These are phyloP conservation scores for Colletotrichum aenigma DNA, from an alignment of 2,329 filamentous ascomycete species.

Conservation along the genomic window DNA sequence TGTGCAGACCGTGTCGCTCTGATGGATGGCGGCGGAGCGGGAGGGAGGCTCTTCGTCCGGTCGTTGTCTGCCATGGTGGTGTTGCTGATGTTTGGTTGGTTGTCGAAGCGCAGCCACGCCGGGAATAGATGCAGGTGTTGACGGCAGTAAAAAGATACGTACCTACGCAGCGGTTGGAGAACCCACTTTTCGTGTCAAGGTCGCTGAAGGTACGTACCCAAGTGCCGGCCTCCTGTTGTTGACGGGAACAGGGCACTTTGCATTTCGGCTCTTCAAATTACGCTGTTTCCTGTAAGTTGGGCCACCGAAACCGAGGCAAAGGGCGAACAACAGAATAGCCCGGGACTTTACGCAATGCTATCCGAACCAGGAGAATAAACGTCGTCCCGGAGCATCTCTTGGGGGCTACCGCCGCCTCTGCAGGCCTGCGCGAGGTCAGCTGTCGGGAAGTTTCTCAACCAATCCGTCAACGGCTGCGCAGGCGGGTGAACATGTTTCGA, in stretches of 20 bases:
- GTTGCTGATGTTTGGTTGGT: not conserved
- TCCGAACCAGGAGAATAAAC: not conserved
- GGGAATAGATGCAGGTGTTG: conserved; percentile 3
- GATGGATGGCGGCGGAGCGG: not conserved
- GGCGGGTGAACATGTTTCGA: conserved; percentile 17
- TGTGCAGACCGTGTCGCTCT: not conserved
- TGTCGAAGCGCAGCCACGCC: conserved; percentile 16
- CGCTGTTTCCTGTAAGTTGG: not conserved
- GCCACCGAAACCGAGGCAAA: not conserved
- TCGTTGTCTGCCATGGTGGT: not conserved
- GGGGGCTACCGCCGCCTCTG: not conserved
- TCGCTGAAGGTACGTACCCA: not conserved
- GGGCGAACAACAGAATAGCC: not conserved
- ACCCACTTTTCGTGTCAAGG: not conserved
- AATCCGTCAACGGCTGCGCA: not conserved
- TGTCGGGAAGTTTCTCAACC: conserved; percentile 6
- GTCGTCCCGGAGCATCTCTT: not conserved
- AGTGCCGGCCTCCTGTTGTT: not conserved
- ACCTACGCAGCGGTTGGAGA: not conserved
- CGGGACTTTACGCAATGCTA: not conserved
- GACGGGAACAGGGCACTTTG: not conserved
- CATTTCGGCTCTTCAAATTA: not conserved
- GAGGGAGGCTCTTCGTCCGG: not conserved
- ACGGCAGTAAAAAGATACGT: not conserved
- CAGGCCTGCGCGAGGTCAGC: not conserved